Percentiles rank a stretch among this genome's conserved stretches.
These are phyloP conservation scores for Cladorrhinum sp. DNA, from an alignment of 2,329 filamentous ascomycete genomes.

Conservation along the genomic window DNA sequence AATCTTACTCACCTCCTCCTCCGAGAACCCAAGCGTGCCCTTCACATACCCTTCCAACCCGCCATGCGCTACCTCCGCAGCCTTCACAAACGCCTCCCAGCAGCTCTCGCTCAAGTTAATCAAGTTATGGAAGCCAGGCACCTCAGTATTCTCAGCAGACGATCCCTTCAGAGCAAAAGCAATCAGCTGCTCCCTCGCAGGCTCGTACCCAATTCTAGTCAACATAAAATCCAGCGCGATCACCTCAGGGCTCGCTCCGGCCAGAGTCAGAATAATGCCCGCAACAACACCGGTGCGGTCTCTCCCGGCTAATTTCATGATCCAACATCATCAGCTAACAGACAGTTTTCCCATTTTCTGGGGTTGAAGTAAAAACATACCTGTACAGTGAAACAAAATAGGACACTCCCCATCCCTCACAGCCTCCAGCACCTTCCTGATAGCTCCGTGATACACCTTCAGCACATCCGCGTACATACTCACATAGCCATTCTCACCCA, in stretches of 20 bases:
- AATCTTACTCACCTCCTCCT: conserved; percentile 45
- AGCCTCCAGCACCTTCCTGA: conserved; percentile 44
- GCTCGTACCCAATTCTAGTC: conserved; percentile 52
- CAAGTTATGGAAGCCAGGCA: conserved; percentile 50
- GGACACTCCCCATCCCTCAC: conserved; percentile 46
- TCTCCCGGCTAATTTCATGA: conserved; percentile 44
- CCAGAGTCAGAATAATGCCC: conserved; percentile 49
- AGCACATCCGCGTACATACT: conserved; percentile 48
- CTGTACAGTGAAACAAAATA: conserved; percentile 54
- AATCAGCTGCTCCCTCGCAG: conserved; percentile 46
- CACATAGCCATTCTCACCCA: conserved; percentile 43
- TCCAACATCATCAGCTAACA: background rate
- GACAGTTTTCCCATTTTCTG: background rate
- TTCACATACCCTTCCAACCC: conserved; percentile 50
- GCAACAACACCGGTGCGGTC: conserved; percentile 53
- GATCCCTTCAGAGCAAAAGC: conserved; percentile 40
- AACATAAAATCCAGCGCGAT: conserved; percentile 51
- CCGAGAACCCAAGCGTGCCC: conserved; percentile 43
- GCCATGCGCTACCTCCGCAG: conserved; percentile 42
- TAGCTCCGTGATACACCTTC: conserved; percentile 40
- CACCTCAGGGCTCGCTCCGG: conserved; percentile 42
- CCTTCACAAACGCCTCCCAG: conserved; percentile 47
- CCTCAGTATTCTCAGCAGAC: conserved; percentile 35
- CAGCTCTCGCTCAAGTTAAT: conserved; percentile 41
- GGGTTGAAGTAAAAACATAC: conserved; percentile 30